Conservation (phyloP, 129 eudicot species). For the Scalesia atractyloides region DNA sequence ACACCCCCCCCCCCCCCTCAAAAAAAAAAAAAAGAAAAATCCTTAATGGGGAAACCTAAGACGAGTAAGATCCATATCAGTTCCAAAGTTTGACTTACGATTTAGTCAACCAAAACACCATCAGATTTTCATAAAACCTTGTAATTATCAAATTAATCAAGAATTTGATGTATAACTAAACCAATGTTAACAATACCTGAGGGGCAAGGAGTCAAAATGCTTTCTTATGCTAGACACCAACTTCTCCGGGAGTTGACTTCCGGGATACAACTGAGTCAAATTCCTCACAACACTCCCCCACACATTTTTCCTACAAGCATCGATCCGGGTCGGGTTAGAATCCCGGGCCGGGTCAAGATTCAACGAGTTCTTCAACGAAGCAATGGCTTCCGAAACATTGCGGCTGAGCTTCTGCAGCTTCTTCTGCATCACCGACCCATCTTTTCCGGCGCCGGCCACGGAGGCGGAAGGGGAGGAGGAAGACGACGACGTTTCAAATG, state of each 20-base stretch:
- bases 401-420: constrained; percentile 82
- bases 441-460: constrained; percentile 28
- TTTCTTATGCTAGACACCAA: constrained; percentile 89
- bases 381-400: constrained; percentile 90
- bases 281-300: constrained; percentile 93
- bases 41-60: no score
- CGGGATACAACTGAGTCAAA: constrained; percentile 97
- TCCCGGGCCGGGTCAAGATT: constrained; percentile 81
- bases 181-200: constrained; percentile 48
- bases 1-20: no score
- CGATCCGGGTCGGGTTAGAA: constrained; percentile 52
- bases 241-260: constrained; percentile 97
- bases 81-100: constrained; percentile 4
- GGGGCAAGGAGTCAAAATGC: constrained; percentile 93
- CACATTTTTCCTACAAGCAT: constrained; percentile 58
- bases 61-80: constrained; percentile 20
- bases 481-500: constrained; percentile 41
- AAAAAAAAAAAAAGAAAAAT: neutral
- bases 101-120: neutral
- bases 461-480: constrained; percentile 35
- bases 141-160: no score
- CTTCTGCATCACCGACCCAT: constrained; percentile 71
- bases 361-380: constrained; percentile 83
- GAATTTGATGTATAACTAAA: no score
- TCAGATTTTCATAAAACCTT: constrained; percentile 16